Evolutionary conservation across 2,329 filamentous ascomycete species (phyloP).

Genomic region (Tolypocladium tropicale): DNA sequence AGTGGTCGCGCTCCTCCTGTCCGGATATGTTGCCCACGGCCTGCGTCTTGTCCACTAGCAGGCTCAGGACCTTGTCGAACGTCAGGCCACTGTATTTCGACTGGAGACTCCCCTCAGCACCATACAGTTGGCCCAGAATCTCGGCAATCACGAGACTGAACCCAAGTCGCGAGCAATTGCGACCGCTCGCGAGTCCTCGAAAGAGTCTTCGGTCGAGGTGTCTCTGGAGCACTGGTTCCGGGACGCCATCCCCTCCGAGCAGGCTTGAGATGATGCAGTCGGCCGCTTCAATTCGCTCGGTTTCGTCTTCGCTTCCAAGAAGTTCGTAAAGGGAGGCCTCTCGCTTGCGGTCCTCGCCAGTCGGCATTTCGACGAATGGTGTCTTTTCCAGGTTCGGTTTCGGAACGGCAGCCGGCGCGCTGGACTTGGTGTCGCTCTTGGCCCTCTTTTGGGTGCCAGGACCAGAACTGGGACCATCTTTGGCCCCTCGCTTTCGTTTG

Average conservation of each 20-base stretch:
- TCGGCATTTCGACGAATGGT: conserved; percentile 41
- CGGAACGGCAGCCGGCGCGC: conserved; percentile 9
- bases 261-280: conserved; percentile 48
- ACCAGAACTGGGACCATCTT: conserved; percentile 16
- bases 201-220: conserved; percentile 63
- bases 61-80: conserved; percentile 43
- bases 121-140: conserved; percentile 61
- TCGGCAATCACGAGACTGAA: conserved; percentile 87
- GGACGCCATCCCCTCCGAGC: conserved; percentile 35
- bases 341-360: conserved; percentile 42
- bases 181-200: conserved; percentile 78
- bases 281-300: conserved; percentile 47
- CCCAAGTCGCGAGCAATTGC: conserved; percentile 78
- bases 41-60: conserved; percentile 46
- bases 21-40: conserved; percentile 42
- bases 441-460: conserved; percentile 19
- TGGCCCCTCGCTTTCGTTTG: conserved; percentile 24
- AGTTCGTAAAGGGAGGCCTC: conserved; percentile 51
- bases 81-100: conserved; percentile 41
- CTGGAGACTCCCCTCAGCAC: conserved; percentile 30
- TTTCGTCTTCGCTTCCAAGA: conserved; percentile 47
- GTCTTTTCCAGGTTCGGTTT: conserved; percentile 22
- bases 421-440: conserved; percentile 16
- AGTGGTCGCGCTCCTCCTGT: conserved; percentile 77
- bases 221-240: conserved; percentile 42